phyloP scores from a whole-genome alignment of 768 basidiomycete genomes.

The Tulasnella sp. region DNA sequence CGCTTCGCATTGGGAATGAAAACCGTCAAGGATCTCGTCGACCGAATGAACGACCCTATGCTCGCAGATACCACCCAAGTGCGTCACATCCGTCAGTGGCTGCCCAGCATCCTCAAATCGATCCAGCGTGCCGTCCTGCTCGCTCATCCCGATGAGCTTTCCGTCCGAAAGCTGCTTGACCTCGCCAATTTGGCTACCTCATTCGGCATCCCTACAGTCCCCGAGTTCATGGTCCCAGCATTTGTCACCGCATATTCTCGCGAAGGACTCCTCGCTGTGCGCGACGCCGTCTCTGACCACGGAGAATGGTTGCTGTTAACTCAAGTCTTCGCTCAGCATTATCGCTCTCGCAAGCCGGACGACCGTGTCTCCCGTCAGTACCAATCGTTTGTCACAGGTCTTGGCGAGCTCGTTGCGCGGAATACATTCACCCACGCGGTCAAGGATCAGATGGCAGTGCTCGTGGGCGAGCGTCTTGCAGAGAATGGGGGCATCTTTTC shows the following conservation, averaged over 20 bases:
- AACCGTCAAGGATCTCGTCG: constrained; percentile 17
- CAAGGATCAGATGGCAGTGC: constrained; percentile 17
- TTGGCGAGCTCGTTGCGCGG: constrained; percentile 13
- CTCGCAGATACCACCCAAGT: constrained; percentile 18
- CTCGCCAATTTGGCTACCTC: background rate
- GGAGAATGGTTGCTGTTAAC: constrained; percentile 22
- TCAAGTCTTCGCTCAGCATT: constrained; percentile 23
- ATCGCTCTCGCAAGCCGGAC: constrained; percentile 4
- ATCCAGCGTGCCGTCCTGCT: constrained; percentile 1
- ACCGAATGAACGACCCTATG: background rate
- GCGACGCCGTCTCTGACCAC: constrained; percentile 7
- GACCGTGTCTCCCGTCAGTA: constrained; percentile 6
- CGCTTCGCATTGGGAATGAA: background rate
- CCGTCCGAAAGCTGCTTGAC: background rate
- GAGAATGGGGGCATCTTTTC: constrained; percentile 21
- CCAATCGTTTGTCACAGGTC: constrained; percentile 17
- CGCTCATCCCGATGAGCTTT: constrained; percentile 11
- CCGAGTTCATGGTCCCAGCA: constrained; percentile 35
- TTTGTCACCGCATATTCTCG: constrained; percentile 35
- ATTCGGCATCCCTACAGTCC: constrained; percentile 3
- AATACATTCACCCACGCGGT: background rate
- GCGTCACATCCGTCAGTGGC: constrained; percentile 7
- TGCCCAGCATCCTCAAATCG: constrained; percentile 1
- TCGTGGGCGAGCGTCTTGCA: background rate
- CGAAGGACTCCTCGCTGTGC: background rate